Base-by-base conservation (phyloP, 2,329 filamentous ascomycete genomes). In the Pseudogymnoascus sp. region DNA sequence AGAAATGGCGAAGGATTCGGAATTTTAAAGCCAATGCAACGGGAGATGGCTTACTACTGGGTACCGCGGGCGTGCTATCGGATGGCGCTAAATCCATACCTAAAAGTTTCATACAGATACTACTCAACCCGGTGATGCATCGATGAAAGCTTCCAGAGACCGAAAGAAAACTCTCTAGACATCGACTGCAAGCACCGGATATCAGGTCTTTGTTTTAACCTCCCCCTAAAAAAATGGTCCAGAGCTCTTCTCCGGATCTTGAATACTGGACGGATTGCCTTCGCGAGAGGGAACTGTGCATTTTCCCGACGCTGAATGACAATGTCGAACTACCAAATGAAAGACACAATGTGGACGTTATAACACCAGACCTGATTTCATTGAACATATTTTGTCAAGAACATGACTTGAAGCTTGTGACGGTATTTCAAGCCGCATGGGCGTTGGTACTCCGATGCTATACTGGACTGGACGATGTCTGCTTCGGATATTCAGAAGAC, bases 361-460 rank as follows among this genome's bases (percentile, higher is more conserved):
- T 12, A 43, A 43, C 39, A 14, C 39, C 39, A 14, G 39, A 12
- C 18, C 20, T 43, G 20, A 12, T 6, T 12, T 12, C 39, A 12
- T 43, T 43, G 39, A 43, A 43, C 5, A 12, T 7, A 12, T 43
- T 43, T 8, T 43, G 39, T 43, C 39, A 43, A 43, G 11, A 43
- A 12, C 39, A 43, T 43, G 39, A 43, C 22, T 43, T 43, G 39
- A 43, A 43, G 11, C 39, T 43, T 14, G 4, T 12, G 20, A 43
- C 39, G 15, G 20, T 83, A 2, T 72, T 84, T 0, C 79, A 82
- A 60, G 72, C 79, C 25, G 74, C 75, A 0, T 84, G 82, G 82
- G 77, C 76, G 1, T 71, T 83, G 18, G 74, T 81, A 0, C 67
- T 84, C 3, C 73, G 76, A 2, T 70, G 70, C 3, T 82, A 80